Conservation (phyloP, 306 rosid genomes). For the Acacia crassicarpa region DNA sequence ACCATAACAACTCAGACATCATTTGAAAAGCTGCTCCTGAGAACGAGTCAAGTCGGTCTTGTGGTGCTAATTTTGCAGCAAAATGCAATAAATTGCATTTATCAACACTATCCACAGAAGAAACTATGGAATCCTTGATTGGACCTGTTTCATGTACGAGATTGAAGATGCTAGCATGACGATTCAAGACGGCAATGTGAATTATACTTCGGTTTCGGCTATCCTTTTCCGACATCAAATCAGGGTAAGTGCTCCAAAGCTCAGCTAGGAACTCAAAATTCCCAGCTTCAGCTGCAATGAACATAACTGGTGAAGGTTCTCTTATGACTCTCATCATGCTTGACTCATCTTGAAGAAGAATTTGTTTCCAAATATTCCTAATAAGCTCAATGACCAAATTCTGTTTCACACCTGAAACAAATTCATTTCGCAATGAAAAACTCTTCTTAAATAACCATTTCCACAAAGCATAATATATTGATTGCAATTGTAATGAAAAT, state of each 20-base stretch:
- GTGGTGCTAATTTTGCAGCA: slow-evolving; percentile 45
- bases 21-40: slow-evolving; percentile 48
- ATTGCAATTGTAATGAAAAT: background rate
- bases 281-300: no score
- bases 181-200: slow-evolving; percentile 44
- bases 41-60: slow-evolving; percentile 26
- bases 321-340: slow-evolving; percentile 17
- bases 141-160: slow-evolving; percentile 25
- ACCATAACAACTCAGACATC: slow-evolving; percentile 46
- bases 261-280: no score
- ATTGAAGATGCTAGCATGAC: slow-evolving; percentile 34
- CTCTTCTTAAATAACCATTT: background rate
- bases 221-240: background rate
- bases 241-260: background rate
- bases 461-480: background rate
- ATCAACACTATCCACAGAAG: slow-evolving; percentile 23
- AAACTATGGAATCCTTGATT: slow-evolving; percentile 30
- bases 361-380: background rate
- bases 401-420: background rate
- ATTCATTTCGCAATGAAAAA: background rate
- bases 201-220: slow-evolving; percentile 34
- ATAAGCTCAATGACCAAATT: background rate
- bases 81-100: slow-evolving; percentile 37
- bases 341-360: background rate
- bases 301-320: slow-evolving; percentile 9